These are phyloP conservation scores for Eustoma russellianum DNA, from an alignment of 257 asterid genomes.

Conservation along the genomic window DNA sequence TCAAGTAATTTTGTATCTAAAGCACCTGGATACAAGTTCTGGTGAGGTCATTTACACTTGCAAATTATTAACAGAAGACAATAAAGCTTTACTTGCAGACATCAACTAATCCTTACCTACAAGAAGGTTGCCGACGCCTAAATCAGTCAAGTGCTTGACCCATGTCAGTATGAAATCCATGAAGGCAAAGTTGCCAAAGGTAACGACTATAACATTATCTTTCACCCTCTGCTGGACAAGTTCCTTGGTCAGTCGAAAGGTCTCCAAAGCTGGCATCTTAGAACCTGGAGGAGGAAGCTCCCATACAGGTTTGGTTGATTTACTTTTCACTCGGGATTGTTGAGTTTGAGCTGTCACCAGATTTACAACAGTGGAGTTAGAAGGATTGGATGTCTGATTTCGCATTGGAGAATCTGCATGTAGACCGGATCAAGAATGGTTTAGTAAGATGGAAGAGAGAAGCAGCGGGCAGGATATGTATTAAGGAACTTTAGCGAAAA, in stretches of 20 bases:
- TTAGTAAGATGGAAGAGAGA: too few relatives aligned
- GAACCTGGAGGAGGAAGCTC: conserved; percentile 70
- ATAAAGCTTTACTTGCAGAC: conserved; percentile 7
- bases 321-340: conserved; percentile 10
- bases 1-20: conserved; percentile 90
- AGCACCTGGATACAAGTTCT: conserved; percentile 52
- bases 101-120: conserved; percentile 51
- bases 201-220: conserved; percentile 66
- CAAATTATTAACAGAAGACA: conserved; percentile 11
- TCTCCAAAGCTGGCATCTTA: conserved; percentile 66
- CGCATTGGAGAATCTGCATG: conserved; percentile 25
- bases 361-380: conserved; percentile 26
- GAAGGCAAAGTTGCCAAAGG: conserved; percentile 96
- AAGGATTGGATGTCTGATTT: conserved; percentile 27
- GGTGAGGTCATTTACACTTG: conserved; percentile 6
- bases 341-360: conserved; percentile 16
- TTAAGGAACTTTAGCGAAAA: too few relatives aligned
- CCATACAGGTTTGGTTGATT: conserved; percentile 56
- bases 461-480: too few relatives aligned
- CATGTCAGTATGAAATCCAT: conserved; percentile 96
- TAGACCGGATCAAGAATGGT: conserved; percentile 4
- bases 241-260: conserved; percentile 69
- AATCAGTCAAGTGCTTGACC: conserved; percentile 92
- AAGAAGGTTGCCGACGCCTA: conserved; percentile 75
- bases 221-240: conserved; percentile 67